These are phyloP conservation scores for Polytrichum formosum DNA, from an alignment of 225 moss, liverwort and hornwort species.

Conservation along the genomic window DNA sequence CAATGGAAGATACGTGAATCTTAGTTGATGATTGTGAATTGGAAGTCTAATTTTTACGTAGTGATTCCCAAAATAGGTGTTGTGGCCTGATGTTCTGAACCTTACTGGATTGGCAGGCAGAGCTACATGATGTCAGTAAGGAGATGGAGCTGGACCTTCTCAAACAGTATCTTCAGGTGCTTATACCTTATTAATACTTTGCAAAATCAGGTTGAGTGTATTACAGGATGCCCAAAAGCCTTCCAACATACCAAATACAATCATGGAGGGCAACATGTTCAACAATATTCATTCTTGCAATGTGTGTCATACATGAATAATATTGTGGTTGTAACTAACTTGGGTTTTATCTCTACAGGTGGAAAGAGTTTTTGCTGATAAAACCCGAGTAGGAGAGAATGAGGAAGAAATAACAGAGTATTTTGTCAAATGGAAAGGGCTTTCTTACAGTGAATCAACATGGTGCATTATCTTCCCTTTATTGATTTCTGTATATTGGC, in stretches of 20 bases:
- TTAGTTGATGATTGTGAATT: no score
- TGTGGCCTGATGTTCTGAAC: slow-evolving; percentile 8
- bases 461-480: slow-evolving; percentile 54
- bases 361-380: slow-evolving; percentile 94
- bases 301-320: no score
- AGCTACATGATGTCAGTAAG: slow-evolving; percentile 98
- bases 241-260: no score
- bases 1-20: no score
- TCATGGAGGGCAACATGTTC: no score
- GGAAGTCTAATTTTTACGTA: no score
- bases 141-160: slow-evolving; percentile 98
- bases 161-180: slow-evolving; percentile 97
- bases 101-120: slow-evolving; percentile 69
- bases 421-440: slow-evolving; percentile 99
- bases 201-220: no score
- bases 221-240: no score
- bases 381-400: slow-evolving; percentile 56
- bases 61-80: no score
- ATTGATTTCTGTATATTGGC: slow-evolving; percentile 11
- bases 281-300: no score
- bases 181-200: no score
- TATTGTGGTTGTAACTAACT: not conserved
- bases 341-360: slow-evolving; percentile 46
- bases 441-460: slow-evolving; percentile 95
- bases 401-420: slow-evolving; percentile 94